Base-by-base conservation (phyloP, 495 filamentous ascomycete species). In the Aspergillus saccharolyticus region DNA sequence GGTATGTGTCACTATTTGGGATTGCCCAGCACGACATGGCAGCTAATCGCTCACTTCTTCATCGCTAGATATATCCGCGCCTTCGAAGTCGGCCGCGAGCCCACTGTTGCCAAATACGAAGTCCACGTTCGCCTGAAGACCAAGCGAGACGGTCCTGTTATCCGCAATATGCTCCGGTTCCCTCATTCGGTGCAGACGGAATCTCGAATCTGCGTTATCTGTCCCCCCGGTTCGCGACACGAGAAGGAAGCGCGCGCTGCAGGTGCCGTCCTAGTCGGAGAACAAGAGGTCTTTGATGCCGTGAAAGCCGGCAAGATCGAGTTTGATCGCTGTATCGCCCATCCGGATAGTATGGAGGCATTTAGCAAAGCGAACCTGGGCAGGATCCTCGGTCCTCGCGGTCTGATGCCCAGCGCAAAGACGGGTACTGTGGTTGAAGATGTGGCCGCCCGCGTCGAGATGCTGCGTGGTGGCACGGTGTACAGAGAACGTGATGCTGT, bases 401-500 rank as follows among this genome's bases (percentile, higher is more conserved):
- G 91, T 9, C 72, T 98, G 66, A 97, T 98, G 95, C 94, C 94
- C 19, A 94, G 82, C 66, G 71, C 76, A 51, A 98, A 96, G 80
- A 80, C 80, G 20, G 91, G 89, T 53, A 96, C 94, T 2, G 85
- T 98, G 52, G 90, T 94, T 12, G 88, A 80, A 68, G 85, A 94
- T 72, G 80, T 95, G 4, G 80, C 78, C 43, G 58, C 73, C 3
- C 76, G 85, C 16, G 87, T 97, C 53, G 82, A 82, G 55, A 88
- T 89, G 52, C 79, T 97, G 72, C 82, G 89, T 4, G 93, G 93
- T 44, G 89, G 85, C 64, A 87, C 85, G 43, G 85, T 90, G 54
- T 98, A 96, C 72, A 83, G 90, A 63, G 94, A 98, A 73, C 82
- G 85, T 61, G 66, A 86, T 60, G 95, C 90, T 33, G 88, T 95